Percentiles rank a stretch among this genome's conserved stretches.
phyloP scores from a whole-genome alignment of 106 monocot genomes.

The Amphibolis antarctica region DNA sequence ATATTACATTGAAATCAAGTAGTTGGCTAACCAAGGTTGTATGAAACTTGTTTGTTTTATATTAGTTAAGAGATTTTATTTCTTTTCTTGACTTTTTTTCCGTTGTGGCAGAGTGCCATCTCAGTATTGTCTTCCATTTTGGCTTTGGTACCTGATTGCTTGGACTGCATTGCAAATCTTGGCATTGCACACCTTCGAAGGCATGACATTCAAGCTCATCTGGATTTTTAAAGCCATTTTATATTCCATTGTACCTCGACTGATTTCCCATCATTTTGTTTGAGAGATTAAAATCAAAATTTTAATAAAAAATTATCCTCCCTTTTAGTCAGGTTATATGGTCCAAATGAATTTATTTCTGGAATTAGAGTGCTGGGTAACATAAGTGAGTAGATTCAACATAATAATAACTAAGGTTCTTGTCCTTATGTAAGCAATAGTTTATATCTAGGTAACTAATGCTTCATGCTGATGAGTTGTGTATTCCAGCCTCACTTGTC shows the following conservation, averaged over 20 bases:
- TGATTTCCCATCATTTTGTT: background rate
- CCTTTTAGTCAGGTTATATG: too few relatives aligned
- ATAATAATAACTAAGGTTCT: too few relatives aligned
- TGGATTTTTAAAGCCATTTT: background rate
- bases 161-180: constrained; percentile 93
- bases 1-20: too few relatives aligned
- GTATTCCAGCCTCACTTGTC: too few relatives aligned
- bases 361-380: too few relatives aligned
- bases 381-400: too few relatives aligned
- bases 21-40: too few relatives aligned
- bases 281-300: background rate
- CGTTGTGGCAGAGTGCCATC: constrained; percentile 69
- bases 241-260: background rate
- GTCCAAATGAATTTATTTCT: too few relatives aligned
- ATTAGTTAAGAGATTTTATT: background rate
- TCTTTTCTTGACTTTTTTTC: background rate
- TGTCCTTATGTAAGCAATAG: too few relatives aligned
- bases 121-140: constrained; percentile 69
- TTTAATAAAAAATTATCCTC: background rate
- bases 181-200: constrained; percentile 89
- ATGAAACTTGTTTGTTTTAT: too few relatives aligned
- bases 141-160: constrained; percentile 49
- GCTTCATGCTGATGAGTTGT: too few relatives aligned
- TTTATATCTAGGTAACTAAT: too few relatives aligned
- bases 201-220: constrained; percentile 18